Base-by-base conservation (phyloP, 177 flowering plant genomes). In the Vitis hybrid region DNA sequence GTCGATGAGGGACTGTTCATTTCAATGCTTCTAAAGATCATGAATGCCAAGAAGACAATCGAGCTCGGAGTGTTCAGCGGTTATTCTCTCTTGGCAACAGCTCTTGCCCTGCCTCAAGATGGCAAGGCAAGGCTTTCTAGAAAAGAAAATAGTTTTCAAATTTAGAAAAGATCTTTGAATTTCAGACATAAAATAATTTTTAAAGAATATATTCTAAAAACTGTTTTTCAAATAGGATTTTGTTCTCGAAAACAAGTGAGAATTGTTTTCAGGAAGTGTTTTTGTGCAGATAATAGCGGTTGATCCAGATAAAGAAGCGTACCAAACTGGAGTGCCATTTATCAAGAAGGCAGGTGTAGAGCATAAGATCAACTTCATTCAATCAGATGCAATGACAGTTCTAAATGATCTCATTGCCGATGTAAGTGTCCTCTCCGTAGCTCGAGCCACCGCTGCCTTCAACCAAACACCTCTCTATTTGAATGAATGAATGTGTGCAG, bases 61-160 rank as follows among this genome's bases (percentile, higher is more conserved):
- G 88, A 85, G 56, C 17, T 85, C 32, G 88, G 88, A n/a, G 88
- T 85, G 8, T 85, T 81, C 18, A 85, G 85, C 14, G 87, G 88
- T n/a, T 83, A 85, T 55, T 85, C 88, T 56, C 83, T 85, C 40
- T 81, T 85, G 2, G 8, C 71, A 8, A 79, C 86, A 10, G 88
- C 88, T 23, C 83, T 85, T 69, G 83, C 88, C 2, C 52, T 82
- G 9, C 85, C 89, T 7, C 66, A 68, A 2, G 84, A 85, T 64
- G 87, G 76, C 49, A 26, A 74, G 75, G 26, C 26, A 23, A 23
- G 0, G 26, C 26, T 23, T 0, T 34, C 40, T 5, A 34, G 40
- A 5, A 34, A 34, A 34, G 40, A 34, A 34, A 34, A 34, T 34
- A 4, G 5, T 34, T 34, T 34, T 5, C 40, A 34, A 34, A 34